A percentile compares a stretch with the other conserved stretches of the same genome.
These are phyloP conservation scores for Penstemon davidsonii DNA, from an alignment of 257 asterid species.

Conservation along the genomic window DNA sequence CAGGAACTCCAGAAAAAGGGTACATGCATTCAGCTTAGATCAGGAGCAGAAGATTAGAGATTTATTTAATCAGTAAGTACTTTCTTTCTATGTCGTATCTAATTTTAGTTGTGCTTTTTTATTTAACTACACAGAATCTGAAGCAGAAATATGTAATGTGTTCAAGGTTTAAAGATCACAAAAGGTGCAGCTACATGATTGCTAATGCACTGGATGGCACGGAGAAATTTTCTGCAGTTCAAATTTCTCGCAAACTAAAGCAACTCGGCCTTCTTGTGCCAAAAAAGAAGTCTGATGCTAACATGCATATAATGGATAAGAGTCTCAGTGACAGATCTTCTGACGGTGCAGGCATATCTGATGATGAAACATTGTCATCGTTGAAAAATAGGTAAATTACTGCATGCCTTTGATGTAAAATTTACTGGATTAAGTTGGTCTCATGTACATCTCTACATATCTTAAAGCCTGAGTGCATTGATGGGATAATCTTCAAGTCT, in stretches of 20 bases:
- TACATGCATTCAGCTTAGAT: slow-evolving; percentile 63
- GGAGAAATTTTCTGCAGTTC: slow-evolving; percentile 65
- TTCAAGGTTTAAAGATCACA: slow-evolving; percentile 82
- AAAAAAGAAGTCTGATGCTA: slow-evolving; percentile 46
- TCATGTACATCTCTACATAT: not conserved
- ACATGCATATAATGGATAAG: slow-evolving; percentile 58
- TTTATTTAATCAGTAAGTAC: slow-evolving; percentile 81
- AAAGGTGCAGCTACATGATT: slow-evolving; percentile 86
- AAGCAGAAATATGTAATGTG: slow-evolving; percentile 24
- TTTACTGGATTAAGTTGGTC: slow-evolving; percentile 25
- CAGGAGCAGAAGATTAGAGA: slow-evolving; percentile 81
- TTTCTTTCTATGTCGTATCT: slow-evolving; percentile 21
- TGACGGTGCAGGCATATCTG: slow-evolving; percentile 53
- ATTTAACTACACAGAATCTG: slow-evolving; percentile 24
- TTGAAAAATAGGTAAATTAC: slow-evolving; percentile 56
- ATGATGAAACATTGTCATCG: slow-evolving; percentile 63
- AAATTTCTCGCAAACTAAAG: slow-evolving; percentile 79
- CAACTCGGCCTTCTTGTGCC: slow-evolving; percentile 76
- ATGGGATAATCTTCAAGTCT: slow-evolving; percentile 13
- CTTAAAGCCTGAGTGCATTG: slow-evolving; percentile 4
- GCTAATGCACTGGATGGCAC: slow-evolving; percentile 75
- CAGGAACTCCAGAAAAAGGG: slow-evolving; percentile 82
- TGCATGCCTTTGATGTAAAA: slow-evolving; percentile 12
- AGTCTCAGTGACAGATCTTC: slow-evolving; percentile 38
- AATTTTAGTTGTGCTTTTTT: slow-evolving; percentile 15